Evolutionary conservation across 495 filamentous ascomycete genomes (phyloP).

Genomic region (Geoglossum glabrum): DNA sequence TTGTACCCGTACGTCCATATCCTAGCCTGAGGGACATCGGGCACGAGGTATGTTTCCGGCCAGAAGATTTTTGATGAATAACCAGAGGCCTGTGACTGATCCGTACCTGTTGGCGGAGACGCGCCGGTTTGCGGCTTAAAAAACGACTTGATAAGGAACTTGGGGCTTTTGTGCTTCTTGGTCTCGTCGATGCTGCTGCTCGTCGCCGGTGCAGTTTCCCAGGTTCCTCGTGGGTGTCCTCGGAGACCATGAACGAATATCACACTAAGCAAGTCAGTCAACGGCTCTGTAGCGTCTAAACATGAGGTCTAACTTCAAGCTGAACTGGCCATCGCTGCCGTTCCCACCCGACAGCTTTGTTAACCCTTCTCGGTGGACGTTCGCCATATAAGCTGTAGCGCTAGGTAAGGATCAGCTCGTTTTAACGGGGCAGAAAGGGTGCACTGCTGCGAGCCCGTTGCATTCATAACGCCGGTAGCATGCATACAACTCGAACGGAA

Average conservation of each 20-base stretch:
- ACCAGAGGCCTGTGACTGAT: not conserved
- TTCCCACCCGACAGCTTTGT: not conserved
- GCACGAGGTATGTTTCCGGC: constrained; percentile 18
- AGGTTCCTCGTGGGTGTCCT: not conserved
- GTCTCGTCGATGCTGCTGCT: not conserved
- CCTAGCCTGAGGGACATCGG: constrained; percentile 20
- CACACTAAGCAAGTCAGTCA: not conserved
- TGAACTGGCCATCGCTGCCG: not conserved
- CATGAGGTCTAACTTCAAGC: not conserved
- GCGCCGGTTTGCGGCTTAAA: not conserved
- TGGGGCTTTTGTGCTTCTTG: not conserved
- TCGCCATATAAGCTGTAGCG: not conserved
- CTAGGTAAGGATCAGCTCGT: not conserved
- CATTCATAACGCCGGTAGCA: not conserved
- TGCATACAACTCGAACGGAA: not conserved
- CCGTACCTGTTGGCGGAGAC: not conserved
- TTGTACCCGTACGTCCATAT: constrained; percentile 26
- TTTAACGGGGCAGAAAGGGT: not conserved
- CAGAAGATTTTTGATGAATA: constrained; percentile 15
- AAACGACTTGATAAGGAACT: not conserved
- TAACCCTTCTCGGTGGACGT: not conserved
- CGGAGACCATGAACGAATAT: not conserved
- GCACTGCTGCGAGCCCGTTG: not conserved
- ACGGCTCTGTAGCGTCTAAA: not conserved
- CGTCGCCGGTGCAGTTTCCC: not conserved